Evolutionary conservation across 164 flowering plant genomes (phyloP).

Genomic region (Hamamelis virginiana): DNA sequence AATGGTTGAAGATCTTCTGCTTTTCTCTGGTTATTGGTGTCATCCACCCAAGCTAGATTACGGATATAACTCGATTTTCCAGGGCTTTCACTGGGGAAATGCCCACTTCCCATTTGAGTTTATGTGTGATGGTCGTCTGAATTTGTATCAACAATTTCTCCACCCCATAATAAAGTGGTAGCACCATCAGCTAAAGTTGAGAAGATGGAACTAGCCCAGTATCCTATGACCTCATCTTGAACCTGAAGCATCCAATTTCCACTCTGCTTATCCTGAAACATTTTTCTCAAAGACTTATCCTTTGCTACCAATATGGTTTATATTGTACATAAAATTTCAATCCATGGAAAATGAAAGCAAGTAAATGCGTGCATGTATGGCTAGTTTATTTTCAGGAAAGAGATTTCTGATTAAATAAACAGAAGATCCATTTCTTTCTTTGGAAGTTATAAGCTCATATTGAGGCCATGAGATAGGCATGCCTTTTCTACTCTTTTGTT

Average conservation of each 20-base stretch:
- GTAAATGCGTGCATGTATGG: too few relatives aligned
- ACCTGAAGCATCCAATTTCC: constrained; percentile 19
- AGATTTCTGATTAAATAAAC: too few relatives aligned
- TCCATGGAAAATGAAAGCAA: too few relatives aligned
- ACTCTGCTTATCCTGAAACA: neutral
- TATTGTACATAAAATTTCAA: neutral
- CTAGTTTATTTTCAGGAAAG: too few relatives aligned
- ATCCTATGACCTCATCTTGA: constrained; percentile 7
- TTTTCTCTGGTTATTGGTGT: neutral
- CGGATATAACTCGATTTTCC: constrained; percentile 9
- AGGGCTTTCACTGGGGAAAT: constrained; percentile 13
- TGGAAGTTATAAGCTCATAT: too few relatives aligned
- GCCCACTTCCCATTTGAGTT: constrained; percentile 24
- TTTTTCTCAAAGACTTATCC: neutral
- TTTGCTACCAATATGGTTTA: too few relatives aligned
- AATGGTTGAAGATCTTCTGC: neutral
- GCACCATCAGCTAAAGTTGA: neutral
- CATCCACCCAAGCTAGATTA: neutral
- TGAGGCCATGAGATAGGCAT: too few relatives aligned
- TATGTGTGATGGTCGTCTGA: constrained; percentile 4
- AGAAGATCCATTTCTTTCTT: too few relatives aligned
- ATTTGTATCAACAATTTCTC: constrained; percentile 5
- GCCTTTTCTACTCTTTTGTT: too few relatives aligned
- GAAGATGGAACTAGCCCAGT: constrained; percentile 16
- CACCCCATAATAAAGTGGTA: constrained; percentile 5